Conservation (phyloP, 1,139 yeast species). For the Diutina sp. region DNA sequence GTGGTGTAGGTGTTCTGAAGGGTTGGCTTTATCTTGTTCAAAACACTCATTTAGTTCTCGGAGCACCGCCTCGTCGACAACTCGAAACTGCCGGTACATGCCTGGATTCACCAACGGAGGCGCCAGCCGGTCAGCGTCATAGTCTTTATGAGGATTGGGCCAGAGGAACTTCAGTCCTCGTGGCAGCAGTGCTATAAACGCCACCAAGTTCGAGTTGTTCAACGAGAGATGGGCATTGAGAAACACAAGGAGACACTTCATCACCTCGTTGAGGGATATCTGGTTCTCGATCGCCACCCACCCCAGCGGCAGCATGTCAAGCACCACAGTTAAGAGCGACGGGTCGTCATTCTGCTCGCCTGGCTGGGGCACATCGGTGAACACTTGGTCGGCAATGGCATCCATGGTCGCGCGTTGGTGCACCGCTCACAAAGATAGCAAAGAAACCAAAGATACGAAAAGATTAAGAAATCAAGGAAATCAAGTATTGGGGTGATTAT, state of each 20-base stretch:
- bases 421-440: neutral
- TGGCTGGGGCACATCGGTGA: constrained; percentile 28
- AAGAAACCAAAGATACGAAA: neutral
- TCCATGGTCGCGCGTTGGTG: constrained; percentile 34
- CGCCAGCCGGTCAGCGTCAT: constrained; percentile 8
- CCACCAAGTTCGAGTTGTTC: constrained; percentile 75
- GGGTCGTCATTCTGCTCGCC: constrained; percentile 50
- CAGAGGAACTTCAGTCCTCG: constrained; percentile 59
- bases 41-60: constrained; percentile 42
- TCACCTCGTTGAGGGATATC: constrained; percentile 38
- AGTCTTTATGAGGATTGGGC: constrained; percentile 31
- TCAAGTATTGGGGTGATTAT: neutral
- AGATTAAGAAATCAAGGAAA: neutral
- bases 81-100: constrained; percentile 80
- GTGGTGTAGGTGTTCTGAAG: constrained; percentile 4
- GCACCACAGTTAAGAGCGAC: constrained; percentile 62
- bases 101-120: constrained; percentile 16
- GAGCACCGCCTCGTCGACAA: constrained; percentile 70
- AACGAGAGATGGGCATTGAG: constrained; percentile 80
- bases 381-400: constrained; percentile 59
- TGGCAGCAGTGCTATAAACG: constrained; percentile 70
- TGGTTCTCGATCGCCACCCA: constrained; percentile 48
- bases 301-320: constrained; percentile 68
- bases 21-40: constrained; percentile 7
- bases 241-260: constrained; percentile 52